A percentile compares a stretch with the other conserved stretches of the same genome.
phyloP scores from a whole-genome alignment of 2,329 filamentous ascomycete genomes.

The Penicillium sp. region DNA sequence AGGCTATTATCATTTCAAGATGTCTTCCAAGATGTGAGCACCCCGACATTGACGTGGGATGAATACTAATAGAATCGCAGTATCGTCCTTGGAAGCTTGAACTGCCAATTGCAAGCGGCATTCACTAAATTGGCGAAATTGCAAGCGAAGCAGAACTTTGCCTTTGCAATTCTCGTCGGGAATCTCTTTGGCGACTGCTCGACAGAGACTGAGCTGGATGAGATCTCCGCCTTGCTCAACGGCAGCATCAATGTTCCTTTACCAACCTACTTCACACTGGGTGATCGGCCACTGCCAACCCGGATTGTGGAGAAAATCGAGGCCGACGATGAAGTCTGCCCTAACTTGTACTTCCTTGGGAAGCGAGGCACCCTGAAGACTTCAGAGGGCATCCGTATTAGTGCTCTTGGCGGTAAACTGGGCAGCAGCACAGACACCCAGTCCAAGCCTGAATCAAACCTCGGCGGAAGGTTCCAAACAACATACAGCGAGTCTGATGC shows the following conservation, averaged over 20 bases:
- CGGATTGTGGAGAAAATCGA: constrained; percentile 71
- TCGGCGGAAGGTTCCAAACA: constrained; percentile 68
- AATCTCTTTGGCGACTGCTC: constrained; percentile 68
- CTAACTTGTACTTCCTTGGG: constrained; percentile 87
- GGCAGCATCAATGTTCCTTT: constrained; percentile 74
- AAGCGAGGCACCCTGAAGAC: constrained; percentile 87
- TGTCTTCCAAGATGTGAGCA: constrained; percentile 59
- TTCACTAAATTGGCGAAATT: constrained; percentile 78
- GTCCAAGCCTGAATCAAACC: constrained; percentile 37
- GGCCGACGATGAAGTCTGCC: constrained; percentile 70
- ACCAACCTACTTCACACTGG: constrained; percentile 87
- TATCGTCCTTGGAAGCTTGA: constrained; percentile 76
- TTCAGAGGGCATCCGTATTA: constrained; percentile 81
- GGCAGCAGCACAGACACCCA: constrained; percentile 13
- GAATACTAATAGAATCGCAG: constrained; percentile 34
- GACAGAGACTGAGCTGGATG: constrained; percentile 53
- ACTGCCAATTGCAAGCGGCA: constrained; percentile 71
- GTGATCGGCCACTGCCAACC: constrained; percentile 67
- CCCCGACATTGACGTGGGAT: neutral
- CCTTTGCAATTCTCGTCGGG: constrained; percentile 79
- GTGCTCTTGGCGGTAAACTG: constrained; percentile 75
- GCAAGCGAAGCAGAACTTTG: constrained; percentile 83
- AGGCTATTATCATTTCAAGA: constrained; percentile 25
- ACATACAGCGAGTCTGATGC: constrained; percentile 76
- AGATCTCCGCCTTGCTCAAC: constrained; percentile 64